Evolutionary conservation across 306 rosid species (phyloP), one percentile per base, ranked within the genome.

Genomic region (Cucumis melo): DNA sequence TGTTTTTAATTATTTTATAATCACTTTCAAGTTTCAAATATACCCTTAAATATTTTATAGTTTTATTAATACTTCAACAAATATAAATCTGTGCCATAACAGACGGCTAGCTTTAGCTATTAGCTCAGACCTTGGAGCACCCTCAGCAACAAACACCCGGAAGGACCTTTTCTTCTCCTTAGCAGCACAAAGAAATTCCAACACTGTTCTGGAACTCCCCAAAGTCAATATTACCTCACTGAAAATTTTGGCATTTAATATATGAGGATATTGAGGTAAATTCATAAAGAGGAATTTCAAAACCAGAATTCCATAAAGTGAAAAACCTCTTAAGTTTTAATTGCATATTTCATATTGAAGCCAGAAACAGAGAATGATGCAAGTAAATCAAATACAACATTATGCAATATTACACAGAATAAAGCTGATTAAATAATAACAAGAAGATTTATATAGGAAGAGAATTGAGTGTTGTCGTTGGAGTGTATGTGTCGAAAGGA

Each of bases 161-260:
- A 92, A 95, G 50, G 98, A 90, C 89, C 99, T 89, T 80, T 89
- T 89, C 78, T 92, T 95, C 83, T 92, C 99, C 85, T 90, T 95
- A 10, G 99, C 99, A 67, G 96, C 98, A 81, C 85, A 88, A 29
- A 95, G 93, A 89, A 95, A 95, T 81, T 95, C 99, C 81, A 95
- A 84, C 54, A 95, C 98, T 48, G 99, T 95, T 90, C 86, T 90
- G 80, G 99, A 95, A 87, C 98, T 92, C 27, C 99, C 99, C 34
- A 95, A 85, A 34, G 99, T 95, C 73, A 95, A 89, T 82, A 95
- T 95, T 61, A 95, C 98, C 90, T 90, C 99, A 77, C 99, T 95
- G 90, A 71, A 82, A 90, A 80, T 57, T 63, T 60, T 56, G 63
- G 66, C 79, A 71, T 59, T 23, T 42, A 57, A 17, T 78, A 81